Evolutionary conservation across 192 early-diverging fungal genomes (phyloP).

Genomic region (Chytriomyces confervae): DNA sequence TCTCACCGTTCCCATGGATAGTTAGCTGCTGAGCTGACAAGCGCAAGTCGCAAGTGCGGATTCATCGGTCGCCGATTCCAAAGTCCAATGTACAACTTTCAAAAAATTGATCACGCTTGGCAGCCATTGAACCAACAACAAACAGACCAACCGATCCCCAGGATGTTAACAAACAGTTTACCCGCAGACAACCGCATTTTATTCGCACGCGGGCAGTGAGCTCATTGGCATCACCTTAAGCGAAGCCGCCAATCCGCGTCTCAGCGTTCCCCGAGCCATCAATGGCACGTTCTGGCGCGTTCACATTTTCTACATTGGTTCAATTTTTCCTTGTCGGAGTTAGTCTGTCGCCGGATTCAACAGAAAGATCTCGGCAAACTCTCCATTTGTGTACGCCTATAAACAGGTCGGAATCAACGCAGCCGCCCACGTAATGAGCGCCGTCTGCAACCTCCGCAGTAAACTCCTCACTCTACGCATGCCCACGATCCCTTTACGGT

Average conservation of each 20-base stretch:
- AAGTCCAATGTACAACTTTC: no score
- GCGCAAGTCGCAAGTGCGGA: no score
- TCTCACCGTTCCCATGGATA: no score
- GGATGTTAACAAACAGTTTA: slow-evolving; percentile 46
- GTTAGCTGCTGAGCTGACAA: no score
- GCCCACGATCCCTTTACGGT: slow-evolving; percentile 63
- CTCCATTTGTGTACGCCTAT: slow-evolving; percentile 71
- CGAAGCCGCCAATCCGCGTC: slow-evolving; percentile 81
- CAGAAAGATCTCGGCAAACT: slow-evolving; percentile 53
- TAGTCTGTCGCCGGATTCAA: slow-evolving; percentile 67
- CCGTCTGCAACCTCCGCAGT: slow-evolving; percentile 70
- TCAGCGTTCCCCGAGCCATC: slow-evolving; percentile 51
- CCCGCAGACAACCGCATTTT: slow-evolving; percentile 55
- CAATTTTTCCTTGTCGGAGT: slow-evolving; percentile 71
- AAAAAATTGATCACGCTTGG: no score
- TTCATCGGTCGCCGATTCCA: no score
- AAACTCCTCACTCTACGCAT: slow-evolving; percentile 74
- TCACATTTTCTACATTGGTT: slow-evolving; percentile 68
- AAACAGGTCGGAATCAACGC: slow-evolving; percentile 59
- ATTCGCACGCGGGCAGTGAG: slow-evolving; percentile 85
- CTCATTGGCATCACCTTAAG: slow-evolving; percentile 85
- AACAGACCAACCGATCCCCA: no score
- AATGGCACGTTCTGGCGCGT: slow-evolving; percentile 78
- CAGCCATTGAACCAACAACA: no score
- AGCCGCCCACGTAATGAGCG: slow-evolving; percentile 70